Conservation (phyloP, 148 eudicot species). For the Amaranthus cruentus region DNA sequence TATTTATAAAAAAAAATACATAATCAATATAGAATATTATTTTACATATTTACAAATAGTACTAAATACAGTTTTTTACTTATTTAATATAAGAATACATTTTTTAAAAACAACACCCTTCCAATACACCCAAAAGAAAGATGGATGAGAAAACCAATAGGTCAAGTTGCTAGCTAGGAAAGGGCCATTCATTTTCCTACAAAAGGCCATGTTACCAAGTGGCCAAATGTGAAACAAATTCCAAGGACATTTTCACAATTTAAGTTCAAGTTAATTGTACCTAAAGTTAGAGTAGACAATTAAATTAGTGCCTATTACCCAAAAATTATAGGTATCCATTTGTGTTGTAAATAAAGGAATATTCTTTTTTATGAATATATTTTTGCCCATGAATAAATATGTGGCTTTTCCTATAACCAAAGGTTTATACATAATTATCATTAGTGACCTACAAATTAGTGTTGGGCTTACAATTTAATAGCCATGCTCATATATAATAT, state of each 20-base stretch:
- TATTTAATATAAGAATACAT: too few species aligned
- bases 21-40: too few species aligned
- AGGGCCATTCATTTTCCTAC: neutral
- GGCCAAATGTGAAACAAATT: neutral
- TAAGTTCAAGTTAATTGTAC: neutral
- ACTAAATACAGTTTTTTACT: too few species aligned
- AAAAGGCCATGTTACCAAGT: conserved; percentile 9
- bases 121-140: neutral
- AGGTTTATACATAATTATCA: conserved; percentile 8
- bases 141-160: neutral
- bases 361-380: conserved; percentile 1
- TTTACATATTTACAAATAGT: too few species aligned
- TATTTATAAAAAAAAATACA: too few species aligned
- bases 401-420: conserved; percentile 23
- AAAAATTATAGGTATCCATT: neutral
- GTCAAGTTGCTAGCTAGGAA: conserved; percentile 2
- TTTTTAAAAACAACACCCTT: too few species aligned
- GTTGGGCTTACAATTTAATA: neutral
- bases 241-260: neutral
- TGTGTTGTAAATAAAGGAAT: neutral
- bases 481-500: conserved; percentile 1
- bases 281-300: neutral
- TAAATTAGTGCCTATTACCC: neutral
- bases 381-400: neutral
- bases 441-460: neutral